Evolutionary conservation across 2,329 filamentous ascomycete genomes (phyloP).

Genomic region (Penicillium sp.): DNA sequence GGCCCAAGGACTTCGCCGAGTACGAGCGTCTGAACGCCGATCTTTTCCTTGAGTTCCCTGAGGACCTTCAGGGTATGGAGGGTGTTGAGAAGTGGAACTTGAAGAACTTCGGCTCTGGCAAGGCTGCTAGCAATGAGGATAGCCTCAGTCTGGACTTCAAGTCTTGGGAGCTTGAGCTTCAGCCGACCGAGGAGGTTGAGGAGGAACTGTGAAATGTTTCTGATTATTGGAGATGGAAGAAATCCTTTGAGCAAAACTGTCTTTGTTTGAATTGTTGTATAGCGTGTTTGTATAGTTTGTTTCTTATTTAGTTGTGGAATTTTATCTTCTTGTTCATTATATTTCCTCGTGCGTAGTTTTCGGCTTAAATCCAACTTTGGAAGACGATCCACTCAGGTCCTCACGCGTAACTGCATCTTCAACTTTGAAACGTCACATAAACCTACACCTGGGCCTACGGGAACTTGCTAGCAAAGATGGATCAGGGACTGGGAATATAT

Average conservation of each 20-base stretch:
- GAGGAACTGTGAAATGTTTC: conserved; percentile 14
- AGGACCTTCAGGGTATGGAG: conserved; percentile 42
- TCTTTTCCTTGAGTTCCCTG: conserved; percentile 43
- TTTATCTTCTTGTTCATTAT: not conserved
- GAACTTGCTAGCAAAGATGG: too few relatives aligned
- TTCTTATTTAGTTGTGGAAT: not conserved
- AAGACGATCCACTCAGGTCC: too few relatives aligned
- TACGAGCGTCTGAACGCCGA: conserved; percentile 50
- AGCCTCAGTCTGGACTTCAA: conserved; percentile 20
- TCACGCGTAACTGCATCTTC: too few relatives aligned
- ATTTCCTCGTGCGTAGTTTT: too few relatives aligned
- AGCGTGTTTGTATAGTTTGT: not conserved
- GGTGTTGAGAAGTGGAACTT: conserved; percentile 50
- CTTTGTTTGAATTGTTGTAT: not conserved
- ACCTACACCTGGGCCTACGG: too few relatives aligned
- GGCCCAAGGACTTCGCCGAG: conserved; percentile 49
- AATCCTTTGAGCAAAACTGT: not conserved
- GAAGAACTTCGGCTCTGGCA: conserved; percentile 47
- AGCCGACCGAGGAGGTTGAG: conserved; percentile 15
- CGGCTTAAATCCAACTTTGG: too few relatives aligned
- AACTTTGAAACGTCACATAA: too few relatives aligned
- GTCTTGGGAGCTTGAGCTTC: conserved; percentile 28
- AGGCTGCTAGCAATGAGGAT: conserved; percentile 43
- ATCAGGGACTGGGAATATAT: too few relatives aligned
- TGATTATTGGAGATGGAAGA: not conserved